Evolutionary conservation across 129 eudicot species (phyloP).

Genomic region (Rutidosis leptorrhynchoides): DNA sequence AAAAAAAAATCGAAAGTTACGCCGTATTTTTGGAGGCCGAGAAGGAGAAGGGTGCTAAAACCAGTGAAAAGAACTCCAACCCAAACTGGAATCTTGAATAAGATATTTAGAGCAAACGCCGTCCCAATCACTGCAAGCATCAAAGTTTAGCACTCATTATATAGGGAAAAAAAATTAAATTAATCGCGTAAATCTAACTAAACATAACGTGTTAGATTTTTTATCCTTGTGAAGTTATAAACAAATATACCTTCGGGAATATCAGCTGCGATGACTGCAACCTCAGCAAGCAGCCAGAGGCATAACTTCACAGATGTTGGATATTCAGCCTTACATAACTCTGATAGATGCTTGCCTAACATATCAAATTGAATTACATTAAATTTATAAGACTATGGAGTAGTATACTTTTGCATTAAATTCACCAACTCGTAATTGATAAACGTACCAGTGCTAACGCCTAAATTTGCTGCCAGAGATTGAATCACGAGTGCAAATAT

Average conservation of each 20-base stretch:
- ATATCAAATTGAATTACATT: too few relatives aligned
- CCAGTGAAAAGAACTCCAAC: constrained; percentile 89
- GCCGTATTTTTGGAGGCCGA: constrained; percentile 92
- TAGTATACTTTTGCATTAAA: too few relatives aligned
- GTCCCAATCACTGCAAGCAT: constrained; percentile 79
- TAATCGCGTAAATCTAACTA: not conserved
- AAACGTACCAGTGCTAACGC: constrained; percentile 73
- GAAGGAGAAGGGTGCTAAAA: constrained; percentile 77
- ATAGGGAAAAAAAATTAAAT: not conserved
- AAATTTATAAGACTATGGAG: too few relatives aligned
- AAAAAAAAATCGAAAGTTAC: constrained; percentile 30
- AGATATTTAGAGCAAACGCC: constrained; percentile 90
- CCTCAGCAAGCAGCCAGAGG: constrained; percentile 80
- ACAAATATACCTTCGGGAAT: constrained; percentile 72
- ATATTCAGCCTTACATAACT: constrained; percentile 85
- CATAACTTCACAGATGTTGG: constrained; percentile 68
- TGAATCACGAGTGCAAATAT: constrained; percentile 89
- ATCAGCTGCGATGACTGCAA: constrained; percentile 93
- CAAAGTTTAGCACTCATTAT: not conserved
- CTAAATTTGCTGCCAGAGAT: constrained; percentile 97
- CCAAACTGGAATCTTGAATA: constrained; percentile 90
- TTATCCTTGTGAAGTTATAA: too few relatives aligned
- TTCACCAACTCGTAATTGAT: not conserved
- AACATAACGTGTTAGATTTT: not conserved
- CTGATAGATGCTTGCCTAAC: constrained; percentile 85